These are phyloP conservation scores for Melaleuca alternifolia DNA, from an alignment of 345 rosid species.

Conservation along the genomic window DNA sequence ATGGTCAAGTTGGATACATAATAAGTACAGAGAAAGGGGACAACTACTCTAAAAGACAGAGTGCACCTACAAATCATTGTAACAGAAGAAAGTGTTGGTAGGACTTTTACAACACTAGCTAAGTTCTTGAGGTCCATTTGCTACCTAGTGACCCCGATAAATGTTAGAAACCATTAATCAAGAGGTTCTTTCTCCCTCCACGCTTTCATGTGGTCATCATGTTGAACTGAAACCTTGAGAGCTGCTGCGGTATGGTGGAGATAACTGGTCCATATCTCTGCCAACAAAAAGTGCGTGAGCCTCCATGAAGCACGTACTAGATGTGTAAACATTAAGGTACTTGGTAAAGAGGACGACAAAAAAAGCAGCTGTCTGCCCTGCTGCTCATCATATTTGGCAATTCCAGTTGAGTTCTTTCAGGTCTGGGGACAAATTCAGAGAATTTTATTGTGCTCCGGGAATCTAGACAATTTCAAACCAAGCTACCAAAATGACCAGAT, in stretches of 20 bases:
- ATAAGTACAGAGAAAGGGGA: neutral
- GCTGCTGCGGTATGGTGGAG: conserved; percentile 13
- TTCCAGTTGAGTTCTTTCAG: neutral
- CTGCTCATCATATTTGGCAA: neutral
- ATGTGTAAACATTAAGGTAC: neutral
- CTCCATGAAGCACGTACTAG: neutral
- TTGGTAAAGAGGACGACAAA: neutral
- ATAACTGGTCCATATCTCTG: conserved; percentile 13
- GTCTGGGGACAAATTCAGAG: neutral
- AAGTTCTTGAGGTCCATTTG: neutral
- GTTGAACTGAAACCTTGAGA: conserved; percentile 10
- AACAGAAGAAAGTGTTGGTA: neutral
- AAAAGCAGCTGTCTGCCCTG: neutral
- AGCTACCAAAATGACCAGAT: neutral
- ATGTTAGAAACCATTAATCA: neutral
- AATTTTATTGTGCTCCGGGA: neutral
- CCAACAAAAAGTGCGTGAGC: neutral
- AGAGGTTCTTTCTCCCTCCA: neutral
- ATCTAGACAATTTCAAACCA: neutral
- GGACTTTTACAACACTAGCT: neutral
- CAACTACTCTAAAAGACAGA: neutral
- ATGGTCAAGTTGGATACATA: neutral
- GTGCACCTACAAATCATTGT: neutral
- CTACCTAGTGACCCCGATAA: neutral
- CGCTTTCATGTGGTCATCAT: conserved; percentile 1